phyloP scores from a whole-genome alignment of 805 yeast genomes.

The Ogataea saltuana region DNA sequence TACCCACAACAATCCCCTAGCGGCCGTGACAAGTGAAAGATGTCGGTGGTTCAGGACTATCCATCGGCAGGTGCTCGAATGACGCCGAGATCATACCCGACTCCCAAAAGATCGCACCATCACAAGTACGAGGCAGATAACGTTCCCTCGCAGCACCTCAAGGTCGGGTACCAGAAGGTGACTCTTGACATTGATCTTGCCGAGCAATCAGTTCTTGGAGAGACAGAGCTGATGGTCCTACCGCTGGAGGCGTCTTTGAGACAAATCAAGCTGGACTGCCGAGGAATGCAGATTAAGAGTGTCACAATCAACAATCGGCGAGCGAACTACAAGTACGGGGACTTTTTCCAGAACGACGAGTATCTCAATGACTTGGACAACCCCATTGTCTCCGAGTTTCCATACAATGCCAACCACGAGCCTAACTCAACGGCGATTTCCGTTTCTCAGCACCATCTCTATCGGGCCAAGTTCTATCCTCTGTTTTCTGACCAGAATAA shows the following conservation, averaged over 20 bases:
- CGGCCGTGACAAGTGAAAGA: background rate
- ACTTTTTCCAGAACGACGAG: slow-evolving; percentile 42
- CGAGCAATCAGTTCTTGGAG: slow-evolving; percentile 59
- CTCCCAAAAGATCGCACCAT: slow-evolving; percentile 28
- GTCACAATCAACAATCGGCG: slow-evolving; percentile 65
- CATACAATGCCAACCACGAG: slow-evolving; percentile 39
- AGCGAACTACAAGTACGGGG: slow-evolving; percentile 57
- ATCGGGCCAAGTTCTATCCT: slow-evolving; percentile 52
- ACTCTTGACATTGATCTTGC: slow-evolving; percentile 76
- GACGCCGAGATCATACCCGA: slow-evolving; percentile 24
- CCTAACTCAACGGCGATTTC: slow-evolving; percentile 41
- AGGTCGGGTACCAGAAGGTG: slow-evolving; percentile 82
- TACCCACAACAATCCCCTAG: no score
- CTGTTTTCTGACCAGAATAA: slow-evolving; percentile 49
- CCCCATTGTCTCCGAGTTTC: slow-evolving; percentile 33
- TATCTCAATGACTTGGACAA: slow-evolving; percentile 34
- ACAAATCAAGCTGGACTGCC: slow-evolving; percentile 71
- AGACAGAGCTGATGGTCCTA: slow-evolving; percentile 78
- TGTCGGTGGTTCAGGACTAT: slow-evolving; percentile 21
- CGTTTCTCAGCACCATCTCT: slow-evolving; percentile 59
- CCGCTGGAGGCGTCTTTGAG: slow-evolving; percentile 65
- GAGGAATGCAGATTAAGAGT: slow-evolving; percentile 65
- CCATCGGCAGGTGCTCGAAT: slow-evolving; percentile 28
- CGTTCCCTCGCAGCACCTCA: slow-evolving; percentile 48
- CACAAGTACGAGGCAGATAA: slow-evolving; percentile 28